phyloP scores from a whole-genome alignment of 495 filamentous ascomycete genomes.

The Penicillium manginii region DNA sequence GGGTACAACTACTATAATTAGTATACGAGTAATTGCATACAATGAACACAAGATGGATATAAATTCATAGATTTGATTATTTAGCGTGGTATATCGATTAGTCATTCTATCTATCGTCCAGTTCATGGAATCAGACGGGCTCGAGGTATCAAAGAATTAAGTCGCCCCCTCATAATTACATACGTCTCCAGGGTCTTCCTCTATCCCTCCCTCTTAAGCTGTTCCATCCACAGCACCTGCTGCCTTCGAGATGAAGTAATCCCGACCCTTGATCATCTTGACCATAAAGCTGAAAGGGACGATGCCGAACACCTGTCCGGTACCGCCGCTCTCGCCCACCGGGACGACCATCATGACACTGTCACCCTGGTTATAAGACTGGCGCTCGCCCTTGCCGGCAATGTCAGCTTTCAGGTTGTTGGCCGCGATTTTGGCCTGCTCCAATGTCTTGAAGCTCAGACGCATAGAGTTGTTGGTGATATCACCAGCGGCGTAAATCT shows the following conservation, averaged over 20 bases:
- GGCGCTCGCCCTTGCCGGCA: slow-evolving; percentile 22
- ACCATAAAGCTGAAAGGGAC: slow-evolving; percentile 49
- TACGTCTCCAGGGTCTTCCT: neutral
- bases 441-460: slow-evolving; percentile 29
- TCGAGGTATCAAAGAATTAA: slow-evolving; percentile 1
- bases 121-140: neutral
- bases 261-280: slow-evolving; percentile 49
- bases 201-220: neutral
- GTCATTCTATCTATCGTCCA: neutral
- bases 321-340: slow-evolving; percentile 49
- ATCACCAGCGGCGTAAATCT: slow-evolving; percentile 45
- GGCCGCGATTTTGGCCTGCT: slow-evolving; percentile 34
- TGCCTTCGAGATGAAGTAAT: slow-evolving; percentile 41
- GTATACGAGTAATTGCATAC: neutral
- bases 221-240: slow-evolving; percentile 17
- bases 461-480: slow-evolving; percentile 41
- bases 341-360: slow-evolving; percentile 43
- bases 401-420: slow-evolving; percentile 42
- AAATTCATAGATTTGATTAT: neutral
- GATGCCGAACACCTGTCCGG: slow-evolving; percentile 53
- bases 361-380: slow-evolving; percentile 27
- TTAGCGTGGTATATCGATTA: neutral
- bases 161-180: neutral
- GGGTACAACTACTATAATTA: neutral
- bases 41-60: neutral